Conservation (phyloP, 2,329 filamentous ascomycete species). For the Arthrobotrys conoides region DNA sequence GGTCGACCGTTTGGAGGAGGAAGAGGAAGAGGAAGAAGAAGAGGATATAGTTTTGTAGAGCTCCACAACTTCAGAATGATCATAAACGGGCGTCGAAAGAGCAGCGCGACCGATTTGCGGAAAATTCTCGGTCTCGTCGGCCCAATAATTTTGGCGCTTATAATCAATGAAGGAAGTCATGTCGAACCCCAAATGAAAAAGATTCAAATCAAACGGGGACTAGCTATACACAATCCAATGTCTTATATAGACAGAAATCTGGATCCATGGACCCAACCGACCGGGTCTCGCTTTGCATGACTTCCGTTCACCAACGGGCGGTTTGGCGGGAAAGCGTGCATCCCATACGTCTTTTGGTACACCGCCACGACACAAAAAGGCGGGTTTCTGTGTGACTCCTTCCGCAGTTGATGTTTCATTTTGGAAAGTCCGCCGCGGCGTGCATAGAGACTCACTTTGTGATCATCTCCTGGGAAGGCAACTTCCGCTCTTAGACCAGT, state of each 20-base stretch:
- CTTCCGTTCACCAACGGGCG: constrained; percentile 18
- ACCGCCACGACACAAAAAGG: constrained; percentile 11
- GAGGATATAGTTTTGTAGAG: not conserved
- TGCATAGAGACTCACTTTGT: constrained; percentile 1
- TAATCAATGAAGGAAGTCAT: constrained; percentile 9
- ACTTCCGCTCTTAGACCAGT: constrained; percentile 10
- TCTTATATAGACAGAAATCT: constrained; percentile 11
- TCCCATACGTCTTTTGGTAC: constrained; percentile 1
- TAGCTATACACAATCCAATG: not conserved
- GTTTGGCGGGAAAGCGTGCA: constrained; percentile 7
- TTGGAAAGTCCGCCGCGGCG: not conserved
- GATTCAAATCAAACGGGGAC: not conserved
- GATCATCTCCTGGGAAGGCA: not conserved
- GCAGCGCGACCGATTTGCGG: not conserved
- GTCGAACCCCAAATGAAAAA: not conserved
- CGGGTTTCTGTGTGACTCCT: constrained; percentile 2
- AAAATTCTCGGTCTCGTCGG: not conserved
- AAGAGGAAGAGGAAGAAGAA: not conserved
- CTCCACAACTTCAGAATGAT: not conserved
- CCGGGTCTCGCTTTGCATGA: not conserved
- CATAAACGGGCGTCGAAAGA: not conserved
- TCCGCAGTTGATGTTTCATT: constrained; percentile 9
- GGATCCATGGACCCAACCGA: not conserved
- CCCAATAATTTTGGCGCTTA: not conserved
- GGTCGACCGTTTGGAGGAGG: not conserved